phyloP scores from a whole-genome alignment of 805 yeast genomes.

The Clavispora fructus region DNA sequence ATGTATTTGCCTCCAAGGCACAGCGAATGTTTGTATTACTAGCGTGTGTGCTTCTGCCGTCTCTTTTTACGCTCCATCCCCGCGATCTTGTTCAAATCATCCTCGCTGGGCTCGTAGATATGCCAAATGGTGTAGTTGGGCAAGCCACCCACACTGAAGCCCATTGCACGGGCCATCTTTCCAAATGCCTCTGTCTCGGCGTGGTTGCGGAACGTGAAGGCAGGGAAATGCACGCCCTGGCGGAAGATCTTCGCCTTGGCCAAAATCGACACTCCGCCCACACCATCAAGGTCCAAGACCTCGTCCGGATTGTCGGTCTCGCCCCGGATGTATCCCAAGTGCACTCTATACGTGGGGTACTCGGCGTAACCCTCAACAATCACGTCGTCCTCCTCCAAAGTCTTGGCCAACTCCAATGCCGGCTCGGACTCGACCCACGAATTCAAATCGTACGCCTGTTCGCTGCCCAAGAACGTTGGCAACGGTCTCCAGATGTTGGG shows the following conservation, averaged over 20 bases:
- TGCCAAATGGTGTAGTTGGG: constrained; percentile 92
- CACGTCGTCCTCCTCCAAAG: constrained; percentile 72
- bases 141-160: constrained; percentile 77
- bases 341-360: constrained; percentile 82
- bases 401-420: constrained; percentile 61
- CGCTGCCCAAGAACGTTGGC: constrained; percentile 84
- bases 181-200: constrained; percentile 90
- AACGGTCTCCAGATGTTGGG: constrained; percentile 97
- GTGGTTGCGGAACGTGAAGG: constrained; percentile 76
- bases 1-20: not conserved
- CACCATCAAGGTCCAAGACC: constrained; percentile 72
- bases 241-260: constrained; percentile 72
- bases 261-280: constrained; percentile 80
- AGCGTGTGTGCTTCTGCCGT: constrained; percentile 22
- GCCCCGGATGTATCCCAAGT: constrained; percentile 67
- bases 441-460: constrained; percentile 93
- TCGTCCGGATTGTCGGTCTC: constrained; percentile 56
- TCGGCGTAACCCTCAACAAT: constrained; percentile 87
- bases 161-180: constrained; percentile 73
- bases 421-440: constrained; percentile 91
- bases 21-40: not conserved
- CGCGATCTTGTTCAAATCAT: constrained; percentile 68
- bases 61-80: constrained; percentile 62
- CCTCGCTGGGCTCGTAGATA: constrained; percentile 84
- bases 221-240: constrained; percentile 79